Conservation (phyloP, 78 protist genomes). For the Diacronema lutheri region DNA sequence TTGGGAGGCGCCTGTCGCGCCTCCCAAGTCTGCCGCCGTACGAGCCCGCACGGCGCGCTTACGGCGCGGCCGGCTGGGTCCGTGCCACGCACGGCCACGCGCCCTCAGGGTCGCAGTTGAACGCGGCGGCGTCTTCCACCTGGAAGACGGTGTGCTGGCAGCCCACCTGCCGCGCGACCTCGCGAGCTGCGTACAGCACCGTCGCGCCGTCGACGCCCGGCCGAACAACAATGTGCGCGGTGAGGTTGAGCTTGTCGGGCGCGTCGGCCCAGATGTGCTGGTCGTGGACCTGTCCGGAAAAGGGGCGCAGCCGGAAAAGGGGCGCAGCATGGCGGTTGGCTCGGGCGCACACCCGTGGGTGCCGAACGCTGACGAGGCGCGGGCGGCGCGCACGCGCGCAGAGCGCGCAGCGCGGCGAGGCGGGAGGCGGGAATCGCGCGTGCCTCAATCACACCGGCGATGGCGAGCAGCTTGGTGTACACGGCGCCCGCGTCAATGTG, state of each 20-base stretch:
- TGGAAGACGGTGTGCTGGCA: constrained; percentile 10
- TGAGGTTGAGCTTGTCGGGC: background rate
- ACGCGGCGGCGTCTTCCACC: too few relatives aligned
- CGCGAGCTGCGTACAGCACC: background rate
- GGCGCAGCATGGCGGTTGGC: background rate
- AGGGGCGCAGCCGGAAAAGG: too few relatives aligned
- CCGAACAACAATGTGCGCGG: background rate
- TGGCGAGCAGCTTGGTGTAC: constrained; percentile 16
- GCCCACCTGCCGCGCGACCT: background rate
- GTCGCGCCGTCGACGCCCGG: background rate
- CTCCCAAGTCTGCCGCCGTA: too few relatives aligned
- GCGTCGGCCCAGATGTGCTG: background rate
- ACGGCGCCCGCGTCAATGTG: constrained; percentile 27
- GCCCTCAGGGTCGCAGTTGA: too few relatives aligned
- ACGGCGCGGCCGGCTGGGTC: too few relatives aligned
- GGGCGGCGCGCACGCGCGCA: too few relatives aligned
- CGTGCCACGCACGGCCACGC: too few relatives aligned
- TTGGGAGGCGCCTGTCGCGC: too few relatives aligned
- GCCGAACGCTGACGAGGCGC: too few relatives aligned
- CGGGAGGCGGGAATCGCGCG: constrained; percentile 71
- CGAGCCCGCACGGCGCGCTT: too few relatives aligned
- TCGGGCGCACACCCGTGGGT: background rate
- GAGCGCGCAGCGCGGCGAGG: background rate
- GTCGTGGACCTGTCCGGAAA: background rate
- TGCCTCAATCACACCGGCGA: constrained; percentile 53